Percentiles rank a stretch among this genome's conserved stretches.
Evolutionary conservation across 192 early-diverging fungal genomes (phyloP).

Genomic region (Umbelopsis vinacea): DNA sequence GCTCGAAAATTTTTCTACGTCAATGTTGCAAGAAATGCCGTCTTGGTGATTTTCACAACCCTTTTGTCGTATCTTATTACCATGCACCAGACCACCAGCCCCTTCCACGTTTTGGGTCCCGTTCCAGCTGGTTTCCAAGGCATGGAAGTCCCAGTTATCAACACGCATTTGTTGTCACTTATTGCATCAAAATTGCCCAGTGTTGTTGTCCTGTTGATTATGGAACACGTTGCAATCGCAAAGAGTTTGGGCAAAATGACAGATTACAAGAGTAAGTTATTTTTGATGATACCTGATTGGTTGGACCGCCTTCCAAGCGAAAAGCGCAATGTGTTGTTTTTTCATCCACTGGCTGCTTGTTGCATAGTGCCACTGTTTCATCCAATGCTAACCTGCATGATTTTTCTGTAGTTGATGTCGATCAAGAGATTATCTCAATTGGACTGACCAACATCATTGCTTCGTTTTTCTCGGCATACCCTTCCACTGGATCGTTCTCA

Average conservation of each 20-base stretch:
- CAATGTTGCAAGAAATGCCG: slow-evolving; percentile 72
- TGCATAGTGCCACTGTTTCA: too few species aligned
- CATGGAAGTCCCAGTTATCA: slow-evolving; percentile 60
- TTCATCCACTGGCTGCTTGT: too few species aligned
- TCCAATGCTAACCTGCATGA: too few species aligned
- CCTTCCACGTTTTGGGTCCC: slow-evolving; percentile 67
- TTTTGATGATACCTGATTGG: neutral
- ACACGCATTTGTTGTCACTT: slow-evolving; percentile 51
- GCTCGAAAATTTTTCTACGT: slow-evolving; percentile 62
- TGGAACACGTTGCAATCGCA: slow-evolving; percentile 91
- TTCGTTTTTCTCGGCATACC: slow-evolving; percentile 86
- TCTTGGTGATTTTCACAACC: slow-evolving; percentile 79
- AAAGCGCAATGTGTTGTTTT: too few species aligned
- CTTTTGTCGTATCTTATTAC: slow-evolving; percentile 65
- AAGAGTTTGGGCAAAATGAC: slow-evolving; percentile 86
- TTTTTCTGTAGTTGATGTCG: slow-evolving; percentile 49
- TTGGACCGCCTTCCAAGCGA: too few species aligned
- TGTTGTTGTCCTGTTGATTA: slow-evolving; percentile 74
- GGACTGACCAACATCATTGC: slow-evolving; percentile 87
- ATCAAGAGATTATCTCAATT: slow-evolving; percentile 90
- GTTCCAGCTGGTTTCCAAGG: slow-evolving; percentile 77
- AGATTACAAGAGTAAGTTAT: slow-evolving; percentile 75
- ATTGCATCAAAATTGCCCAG: slow-evolving; percentile 61
- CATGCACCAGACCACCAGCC: slow-evolving; percentile 46
- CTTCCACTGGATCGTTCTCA: slow-evolving; percentile 93